phyloP scores from a whole-genome alignment of 2,329 filamentous ascomycete species.

The Helminthosporium solani region DNA sequence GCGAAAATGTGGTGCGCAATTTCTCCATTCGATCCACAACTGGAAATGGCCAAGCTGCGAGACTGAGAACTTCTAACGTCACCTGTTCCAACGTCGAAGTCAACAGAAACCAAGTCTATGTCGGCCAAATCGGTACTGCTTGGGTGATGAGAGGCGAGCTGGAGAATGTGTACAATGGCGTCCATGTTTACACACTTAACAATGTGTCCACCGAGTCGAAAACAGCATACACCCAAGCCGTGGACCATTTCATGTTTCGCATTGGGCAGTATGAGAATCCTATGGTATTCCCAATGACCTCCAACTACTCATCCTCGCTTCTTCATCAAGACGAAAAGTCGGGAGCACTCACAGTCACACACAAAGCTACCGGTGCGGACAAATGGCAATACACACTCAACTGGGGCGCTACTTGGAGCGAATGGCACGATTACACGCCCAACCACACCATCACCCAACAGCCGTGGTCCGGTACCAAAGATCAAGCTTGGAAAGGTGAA shows the following conservation, averaged over 20 bases:
- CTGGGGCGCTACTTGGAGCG: slow-evolving; percentile 60
- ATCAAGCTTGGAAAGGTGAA: slow-evolving; percentile 61
- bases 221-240: slow-evolving; percentile 49
- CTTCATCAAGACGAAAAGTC: slow-evolving; percentile 46
- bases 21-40: slow-evolving; percentile 58
- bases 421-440: slow-evolving; percentile 59
- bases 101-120: slow-evolving; percentile 37
- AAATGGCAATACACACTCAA: slow-evolving; percentile 64
- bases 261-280: slow-evolving; percentile 60
- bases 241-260: slow-evolving; percentile 64
- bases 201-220: slow-evolving; percentile 52
- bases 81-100: slow-evolving; percentile 45
- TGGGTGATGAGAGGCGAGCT: slow-evolving; percentile 58
- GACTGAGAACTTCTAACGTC: slow-evolving; percentile 48
- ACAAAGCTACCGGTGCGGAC: slow-evolving; percentile 62
- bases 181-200: slow-evolving; percentile 59
- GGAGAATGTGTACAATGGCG: slow-evolving; percentile 59
- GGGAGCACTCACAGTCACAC: slow-evolving; percentile 53
- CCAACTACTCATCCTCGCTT: slow-evolving; percentile 60
- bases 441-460: slow-evolving; percentile 52
- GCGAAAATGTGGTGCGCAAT: slow-evolving; percentile 53
- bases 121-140: slow-evolving; percentile 55
- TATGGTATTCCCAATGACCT: slow-evolving; percentile 56
- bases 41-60: slow-evolving; percentile 46
- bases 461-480: slow-evolving; percentile 59